These are phyloP conservation scores for Ceratocystis harringtonii DNA, from an alignment of 2,329 filamentous ascomycete genomes.

Conservation along the genomic window DNA sequence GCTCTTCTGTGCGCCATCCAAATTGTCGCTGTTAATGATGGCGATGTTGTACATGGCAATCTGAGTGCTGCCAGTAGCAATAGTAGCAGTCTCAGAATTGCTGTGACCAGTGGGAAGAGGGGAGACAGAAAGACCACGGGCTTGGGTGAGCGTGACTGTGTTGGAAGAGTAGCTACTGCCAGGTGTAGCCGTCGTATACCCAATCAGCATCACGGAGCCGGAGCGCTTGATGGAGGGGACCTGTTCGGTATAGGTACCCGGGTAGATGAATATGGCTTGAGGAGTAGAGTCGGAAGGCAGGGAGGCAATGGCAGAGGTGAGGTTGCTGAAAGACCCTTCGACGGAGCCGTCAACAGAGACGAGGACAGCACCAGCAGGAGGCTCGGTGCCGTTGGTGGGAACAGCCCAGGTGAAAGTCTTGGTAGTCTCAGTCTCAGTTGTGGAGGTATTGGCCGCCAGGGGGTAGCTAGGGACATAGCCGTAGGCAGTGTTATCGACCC, in stretches of 20 bases:
- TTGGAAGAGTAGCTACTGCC: constrained; percentile 36
- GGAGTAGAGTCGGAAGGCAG: constrained; percentile 19
- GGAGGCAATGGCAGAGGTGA: constrained; percentile 22
- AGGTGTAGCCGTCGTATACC: constrained; percentile 38
- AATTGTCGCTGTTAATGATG: constrained; percentile 32
- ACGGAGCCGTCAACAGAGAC: constrained; percentile 25
- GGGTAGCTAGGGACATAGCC: constrained; percentile 26
- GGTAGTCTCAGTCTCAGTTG: not conserved
- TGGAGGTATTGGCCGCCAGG: constrained; percentile 18
- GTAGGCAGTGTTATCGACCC: constrained; percentile 30
- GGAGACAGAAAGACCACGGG: constrained; percentile 21
- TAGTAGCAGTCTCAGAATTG: constrained; percentile 38
- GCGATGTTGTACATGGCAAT: constrained; percentile 50
- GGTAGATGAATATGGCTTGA: constrained; percentile 27
- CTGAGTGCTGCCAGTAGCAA: constrained; percentile 32
- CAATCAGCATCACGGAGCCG: constrained; percentile 41
- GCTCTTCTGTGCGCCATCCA: constrained; percentile 31
- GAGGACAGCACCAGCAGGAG: constrained; percentile 28
- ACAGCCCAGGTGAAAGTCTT: constrained; percentile 4
- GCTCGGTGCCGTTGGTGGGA: constrained; percentile 28
- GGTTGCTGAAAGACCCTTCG: constrained; percentile 21
- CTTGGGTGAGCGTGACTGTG: constrained; percentile 35
- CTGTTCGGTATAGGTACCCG: constrained; percentile 44
- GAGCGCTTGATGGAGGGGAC: constrained; percentile 37
- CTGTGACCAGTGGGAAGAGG: constrained; percentile 24